phyloP scores from a whole-genome alignment of 768 basidiomycete genomes.

The Terana coerulea region DNA sequence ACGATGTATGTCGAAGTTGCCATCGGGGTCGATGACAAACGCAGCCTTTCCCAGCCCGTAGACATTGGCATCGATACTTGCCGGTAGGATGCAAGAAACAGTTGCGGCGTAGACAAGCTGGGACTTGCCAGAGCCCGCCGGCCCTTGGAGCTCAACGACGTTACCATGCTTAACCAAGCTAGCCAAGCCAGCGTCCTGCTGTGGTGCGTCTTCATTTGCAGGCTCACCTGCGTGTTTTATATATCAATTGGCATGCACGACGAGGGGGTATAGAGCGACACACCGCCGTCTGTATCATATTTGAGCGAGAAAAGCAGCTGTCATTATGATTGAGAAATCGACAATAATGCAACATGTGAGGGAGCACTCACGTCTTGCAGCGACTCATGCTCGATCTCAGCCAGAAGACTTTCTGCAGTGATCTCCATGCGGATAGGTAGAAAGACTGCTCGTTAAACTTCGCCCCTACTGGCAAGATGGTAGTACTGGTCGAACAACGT shows the following conservation, averaged over 20 bases:
- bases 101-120: slow-evolving; percentile 70
- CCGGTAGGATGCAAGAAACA: slow-evolving; percentile 54
- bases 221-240: too few species aligned
- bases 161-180: slow-evolving; percentile 44
- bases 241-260: too few species aligned
- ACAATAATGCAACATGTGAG: too few species aligned
- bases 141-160: slow-evolving; percentile 74
- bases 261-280: too few species aligned
- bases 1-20: slow-evolving; percentile 54
- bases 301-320: neutral
- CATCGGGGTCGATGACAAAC: slow-evolving; percentile 68
- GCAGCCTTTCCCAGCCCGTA: slow-evolving; percentile 65
- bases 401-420: slow-evolving; percentile 25
- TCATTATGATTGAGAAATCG: neutral
- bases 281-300: neutral
- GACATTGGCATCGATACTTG: slow-evolving; percentile 28
- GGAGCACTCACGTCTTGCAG: slow-evolving; percentile 29
- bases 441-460: too few species aligned
- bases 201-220: too few species aligned
- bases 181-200: too few species aligned
- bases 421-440: too few species aligned
- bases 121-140: slow-evolving; percentile 72
- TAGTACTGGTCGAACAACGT: too few species aligned
- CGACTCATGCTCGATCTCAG: slow-evolving; percentile 31
- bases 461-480: too few species aligned